A percentile compares a stretch with the other conserved stretches of the same genome.
Evolutionary conservation across 805 yeast genomes (phyloP).

Genomic region (Candida morakotiae): DNA sequence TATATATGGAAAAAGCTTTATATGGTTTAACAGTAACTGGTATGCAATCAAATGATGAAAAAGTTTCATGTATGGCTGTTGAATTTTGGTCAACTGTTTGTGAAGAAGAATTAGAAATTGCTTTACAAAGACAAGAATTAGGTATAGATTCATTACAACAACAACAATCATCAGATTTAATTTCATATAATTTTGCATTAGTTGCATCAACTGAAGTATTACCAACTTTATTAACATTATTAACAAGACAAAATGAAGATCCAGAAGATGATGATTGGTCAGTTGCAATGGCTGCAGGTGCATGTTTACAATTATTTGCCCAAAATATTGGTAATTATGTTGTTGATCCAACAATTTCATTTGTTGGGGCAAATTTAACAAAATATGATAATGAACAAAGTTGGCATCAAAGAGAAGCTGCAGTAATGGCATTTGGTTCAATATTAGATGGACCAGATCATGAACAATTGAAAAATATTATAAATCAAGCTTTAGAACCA

Average conservation of each 20-base stretch:
- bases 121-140: constrained; percentile 60
- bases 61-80: constrained; percentile 96
- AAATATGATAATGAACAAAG: constrained; percentile 15
- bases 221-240: constrained; percentile 75
- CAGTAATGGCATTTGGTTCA: constrained; percentile 98
- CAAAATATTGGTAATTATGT: constrained; percentile 84
- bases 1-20: constrained; percentile 96
- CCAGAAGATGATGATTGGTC: constrained; percentile 97
- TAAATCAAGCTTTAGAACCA: constrained; percentile 80
- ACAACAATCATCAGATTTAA: constrained; percentile 34
- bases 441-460: constrained; percentile 91
- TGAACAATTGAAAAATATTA: constrained; percentile 59
- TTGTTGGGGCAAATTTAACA: constrained; percentile 72
- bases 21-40: constrained; percentile 87
- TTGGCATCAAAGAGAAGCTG: constrained; percentile 94
- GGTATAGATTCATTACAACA: constrained; percentile 36
- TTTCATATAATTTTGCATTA: constrained; percentile 75
- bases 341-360: constrained; percentile 77
- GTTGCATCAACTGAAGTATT: constrained; percentile 81
- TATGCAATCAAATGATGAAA: constrained; percentile 79
- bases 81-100: constrained; percentile 99
- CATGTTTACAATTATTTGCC: constrained; percentile 91
- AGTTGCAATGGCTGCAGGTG: constrained; percentile 98
- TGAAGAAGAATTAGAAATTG: constrained; percentile 88
- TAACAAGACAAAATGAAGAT: constrained; percentile 88